phyloP scores from a whole-genome alignment of 257 asterid species.

The Forsythia viridissima region DNA sequence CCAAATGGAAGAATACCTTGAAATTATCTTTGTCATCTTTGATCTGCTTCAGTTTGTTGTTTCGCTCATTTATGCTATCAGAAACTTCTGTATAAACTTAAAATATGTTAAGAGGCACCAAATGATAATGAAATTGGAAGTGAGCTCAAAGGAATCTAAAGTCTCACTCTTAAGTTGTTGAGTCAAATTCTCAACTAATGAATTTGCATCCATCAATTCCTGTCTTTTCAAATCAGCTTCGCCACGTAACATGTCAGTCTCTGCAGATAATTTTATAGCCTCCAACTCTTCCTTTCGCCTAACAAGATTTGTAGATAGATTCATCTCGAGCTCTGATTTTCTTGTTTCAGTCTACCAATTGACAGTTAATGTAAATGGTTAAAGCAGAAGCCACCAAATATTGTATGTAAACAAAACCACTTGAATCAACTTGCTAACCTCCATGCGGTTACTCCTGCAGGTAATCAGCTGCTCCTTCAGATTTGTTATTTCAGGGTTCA shows the following conservation, averaged over 20 bases:
- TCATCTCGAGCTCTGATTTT: conserved; percentile 96
- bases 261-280: conserved; percentile 75
- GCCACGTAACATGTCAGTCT: conserved; percentile 59
- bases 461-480: conserved; percentile 73
- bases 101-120: conserved; percentile 10
- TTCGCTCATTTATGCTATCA: conserved; percentile 54
- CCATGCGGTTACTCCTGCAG: conserved; percentile 81
- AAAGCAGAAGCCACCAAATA: conserved; percentile 13
- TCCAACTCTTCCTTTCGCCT: conserved; percentile 93
- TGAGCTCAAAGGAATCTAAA: conserved; percentile 7
- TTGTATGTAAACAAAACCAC: background rate
- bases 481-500: conserved; percentile 87
- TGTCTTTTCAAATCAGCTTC: conserved; percentile 85
- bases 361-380: conserved; percentile 19
- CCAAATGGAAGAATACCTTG: conserved; percentile 54
- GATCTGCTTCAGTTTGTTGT: conserved; percentile 60
- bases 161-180: conserved; percentile 73
- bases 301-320: conserved; percentile 88
- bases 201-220: conserved; percentile 67
- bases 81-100: conserved; percentile 54
- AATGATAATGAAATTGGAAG: conserved; percentile 4
- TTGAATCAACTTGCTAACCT: conserved; percentile 53
- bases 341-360: conserved; percentile 79
- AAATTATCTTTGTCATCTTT: conserved; percentile 67
- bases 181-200: conserved; percentile 57